These are phyloP conservation scores for Hanseniaspora singularis DNA, from an alignment of 805 yeast species.

Conservation along the genomic window DNA sequence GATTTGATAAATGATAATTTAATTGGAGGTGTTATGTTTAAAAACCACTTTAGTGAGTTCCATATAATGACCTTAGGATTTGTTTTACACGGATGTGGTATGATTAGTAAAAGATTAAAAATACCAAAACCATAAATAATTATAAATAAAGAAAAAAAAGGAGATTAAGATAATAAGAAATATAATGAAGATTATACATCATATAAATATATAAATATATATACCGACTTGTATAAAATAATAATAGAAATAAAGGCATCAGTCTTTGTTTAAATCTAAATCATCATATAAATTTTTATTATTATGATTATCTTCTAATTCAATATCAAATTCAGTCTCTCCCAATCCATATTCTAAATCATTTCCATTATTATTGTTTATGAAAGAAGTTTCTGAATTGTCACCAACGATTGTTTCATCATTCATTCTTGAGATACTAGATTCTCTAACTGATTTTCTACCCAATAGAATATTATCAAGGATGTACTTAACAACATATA, in stretches of 20 bases:
- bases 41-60: conserved; percentile 51
- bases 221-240: neutral
- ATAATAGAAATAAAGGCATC: neutral
- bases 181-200: neutral
- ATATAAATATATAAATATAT: neutral
- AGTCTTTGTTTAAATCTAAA: conserved; percentile 6
- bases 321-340: conserved; percentile 18
- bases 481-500: neutral
- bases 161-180: neutral
- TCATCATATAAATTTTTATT: neutral
- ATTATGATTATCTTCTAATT: conserved; percentile 11
- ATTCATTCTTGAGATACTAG: neutral
- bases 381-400: no score
- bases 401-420: neutral
- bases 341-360: conserved; percentile 22
- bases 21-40: conserved; percentile 54
- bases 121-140: conserved; percentile 68
- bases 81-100: conserved; percentile 72
- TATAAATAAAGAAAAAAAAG: no score
- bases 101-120: conserved; percentile 80
- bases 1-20: conserved; percentile 39
- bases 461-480: neutral
- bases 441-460: neutral
- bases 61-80: conserved; percentile 60
- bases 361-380: no score